Base-by-base conservation (phyloP, 306 rosid species). In the Neltuma alba region DNA sequence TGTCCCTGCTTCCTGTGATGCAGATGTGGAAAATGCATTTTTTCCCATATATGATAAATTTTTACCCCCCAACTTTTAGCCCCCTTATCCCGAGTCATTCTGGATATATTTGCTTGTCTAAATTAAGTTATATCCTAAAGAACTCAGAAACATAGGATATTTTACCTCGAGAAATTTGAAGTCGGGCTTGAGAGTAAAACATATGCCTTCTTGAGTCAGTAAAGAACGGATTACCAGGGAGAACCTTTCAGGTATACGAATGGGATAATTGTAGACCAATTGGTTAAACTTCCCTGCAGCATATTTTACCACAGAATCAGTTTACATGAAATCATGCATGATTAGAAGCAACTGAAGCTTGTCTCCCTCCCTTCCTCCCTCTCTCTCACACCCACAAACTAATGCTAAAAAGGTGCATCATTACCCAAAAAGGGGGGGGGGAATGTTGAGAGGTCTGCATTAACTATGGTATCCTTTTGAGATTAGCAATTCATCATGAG, bases 151-250 rank as follows among this genome's bases (percentile, higher is more conserved):
- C 16, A 61, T 63, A 76, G 55, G 75, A 61, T 75, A 37, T 72
- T 79, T 83, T 84, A 93, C 99, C 98, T 96, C 99, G 25, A 96
- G 98, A 89, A 96, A 96, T 86, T 96, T 96, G 87, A 96, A 93
- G 87, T 93, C 92, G 21, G 89, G 99, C 83, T 90, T 77, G 83
- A 96, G 70, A 74, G 98, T 96, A 82, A 96, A 93, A 88, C 98
- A 96, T 76, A 96, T 91, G 85, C 99, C 99, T 87, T 96, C 99
- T 89, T 93, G 99, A 80, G 99, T 96, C 94, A 96, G 79, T 41
- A 95, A 86, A 64, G 99, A 95, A 52, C 98, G 95, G 47, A 93
- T 95, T 40, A 95, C 99, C 66, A 95, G 98, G 4, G 99, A 95
- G 86, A 95, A 95, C 87, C 99, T 90, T 85, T 95, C 99, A 23